phyloP scores from a whole-genome alignment of 306 rosid species.

The Ochetophila trinervis region DNA sequence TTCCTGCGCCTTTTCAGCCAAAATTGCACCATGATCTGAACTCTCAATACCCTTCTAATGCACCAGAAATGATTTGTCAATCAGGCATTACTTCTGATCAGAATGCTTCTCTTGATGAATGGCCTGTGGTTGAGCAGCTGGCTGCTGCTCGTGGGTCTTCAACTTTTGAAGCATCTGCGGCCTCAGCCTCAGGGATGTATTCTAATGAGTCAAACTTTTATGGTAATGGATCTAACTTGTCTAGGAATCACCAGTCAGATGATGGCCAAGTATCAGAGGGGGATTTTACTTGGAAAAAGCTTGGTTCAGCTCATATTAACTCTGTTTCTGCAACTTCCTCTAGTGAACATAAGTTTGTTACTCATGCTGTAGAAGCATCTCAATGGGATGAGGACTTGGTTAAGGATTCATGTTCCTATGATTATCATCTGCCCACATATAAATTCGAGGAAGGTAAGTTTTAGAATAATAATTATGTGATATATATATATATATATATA shows the following conservation, averaged over 20 bases:
- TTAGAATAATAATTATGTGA: background rate
- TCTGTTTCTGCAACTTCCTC: slow-evolving; percentile 28
- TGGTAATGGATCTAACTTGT: slow-evolving; percentile 26
- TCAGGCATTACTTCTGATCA: slow-evolving; percentile 19
- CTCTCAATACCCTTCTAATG: slow-evolving; percentile 26
- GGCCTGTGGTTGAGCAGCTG: slow-evolving; percentile 50
- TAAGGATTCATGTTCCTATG: slow-evolving; percentile 21
- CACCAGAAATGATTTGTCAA: background rate
- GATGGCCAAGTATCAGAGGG: slow-evolving; percentile 27
- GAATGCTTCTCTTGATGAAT: slow-evolving; percentile 34
- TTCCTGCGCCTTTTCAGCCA: slow-evolving; percentile 31
- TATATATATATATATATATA: too few species aligned
- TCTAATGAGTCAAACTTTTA: slow-evolving; percentile 23
- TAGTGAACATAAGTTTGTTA: slow-evolving; percentile 25
- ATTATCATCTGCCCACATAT: slow-evolving; percentile 13
- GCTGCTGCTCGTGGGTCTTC: slow-evolving; percentile 20
- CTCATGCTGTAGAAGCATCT: slow-evolving; percentile 19
- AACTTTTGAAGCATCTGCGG: slow-evolving; percentile 12
- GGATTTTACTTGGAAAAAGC: slow-evolving; percentile 19
- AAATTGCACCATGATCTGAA: slow-evolving; percentile 25
- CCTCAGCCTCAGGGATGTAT: slow-evolving; percentile 26
- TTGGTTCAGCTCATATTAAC: slow-evolving; percentile 19
- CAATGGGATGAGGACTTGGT: slow-evolving; percentile 30
- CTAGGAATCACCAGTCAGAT: slow-evolving; percentile 33
- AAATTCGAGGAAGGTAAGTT: slow-evolving; percentile 42